These are phyloP conservation scores for Backusella macrospora DNA, from an alignment of 192 early-diverging fungal species.

Conservation along the genomic window DNA sequence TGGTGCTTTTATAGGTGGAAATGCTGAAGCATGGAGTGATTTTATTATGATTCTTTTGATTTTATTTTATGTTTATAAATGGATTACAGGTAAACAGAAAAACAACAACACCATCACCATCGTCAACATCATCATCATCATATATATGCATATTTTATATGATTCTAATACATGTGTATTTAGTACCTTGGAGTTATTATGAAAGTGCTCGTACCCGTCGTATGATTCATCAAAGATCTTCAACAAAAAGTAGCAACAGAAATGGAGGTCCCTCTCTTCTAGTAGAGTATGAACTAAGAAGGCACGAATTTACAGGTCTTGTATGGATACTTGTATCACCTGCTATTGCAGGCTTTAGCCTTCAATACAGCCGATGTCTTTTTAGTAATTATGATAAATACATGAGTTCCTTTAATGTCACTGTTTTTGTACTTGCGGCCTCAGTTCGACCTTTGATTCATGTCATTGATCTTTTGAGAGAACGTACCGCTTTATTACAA, in stretches of 20 bases:
- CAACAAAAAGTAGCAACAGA: conserved; percentile 4
- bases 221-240: conserved; percentile 24
- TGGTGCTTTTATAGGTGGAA: conserved; percentile 59
- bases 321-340: conserved; percentile 55
- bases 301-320: conserved; percentile 55
- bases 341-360: conserved; percentile 56
- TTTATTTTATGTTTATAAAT: conserved; percentile 61
- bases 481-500: conserved; percentile 55
- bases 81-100: conserved; percentile 57
- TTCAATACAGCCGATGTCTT: conserved; percentile 56
- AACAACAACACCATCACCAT: too few relatives aligned
- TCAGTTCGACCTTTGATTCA: conserved; percentile 56
- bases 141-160: conserved; percentile 10
- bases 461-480: conserved; percentile 49
- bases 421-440: conserved; percentile 60
- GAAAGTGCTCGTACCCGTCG: conserved; percentile 58
- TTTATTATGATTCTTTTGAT: conserved; percentile 59
- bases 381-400: conserved; percentile 61
- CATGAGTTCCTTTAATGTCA: conserved; percentile 58
- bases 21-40: conserved; percentile 62
- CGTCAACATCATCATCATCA: too few relatives aligned
- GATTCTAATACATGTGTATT: not conserved
- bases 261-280: conserved; percentile 19
- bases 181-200: conserved; percentile 66
- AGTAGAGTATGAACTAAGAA: conserved; percentile 46